Conservation (phyloP, 495 filamentous ascomycete genomes). For the Cenococcum geophilum region DNA sequence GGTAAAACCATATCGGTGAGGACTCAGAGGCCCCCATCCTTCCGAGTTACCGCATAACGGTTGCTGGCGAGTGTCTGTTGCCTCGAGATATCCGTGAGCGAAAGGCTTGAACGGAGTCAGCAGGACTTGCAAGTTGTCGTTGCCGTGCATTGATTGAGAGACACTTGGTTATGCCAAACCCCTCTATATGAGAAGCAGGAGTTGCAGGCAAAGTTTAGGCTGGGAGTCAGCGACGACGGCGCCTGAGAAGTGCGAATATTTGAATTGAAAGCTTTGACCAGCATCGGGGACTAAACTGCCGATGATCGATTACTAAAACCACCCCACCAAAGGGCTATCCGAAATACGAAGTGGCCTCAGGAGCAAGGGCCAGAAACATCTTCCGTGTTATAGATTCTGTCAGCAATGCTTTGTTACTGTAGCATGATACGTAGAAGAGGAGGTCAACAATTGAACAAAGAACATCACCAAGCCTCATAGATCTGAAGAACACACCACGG, state of each 20-base stretch:
- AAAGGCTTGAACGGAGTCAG: slow-evolving; percentile 20
- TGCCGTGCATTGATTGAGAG: slow-evolving; percentile 21
- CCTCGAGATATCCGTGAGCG: slow-evolving; percentile 33
- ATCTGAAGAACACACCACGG: too few species aligned
- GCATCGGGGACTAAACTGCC: too few species aligned
- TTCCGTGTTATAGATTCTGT: too few species aligned
- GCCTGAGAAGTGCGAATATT: not conserved
- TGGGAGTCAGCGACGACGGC: not conserved
- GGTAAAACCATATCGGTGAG: slow-evolving; percentile 80
- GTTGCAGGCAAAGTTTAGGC: not conserved
- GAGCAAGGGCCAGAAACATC: too few species aligned
- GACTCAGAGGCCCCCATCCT: slow-evolving; percentile 92
- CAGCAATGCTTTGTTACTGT: too few species aligned
- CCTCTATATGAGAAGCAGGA: slow-evolving; percentile 12
- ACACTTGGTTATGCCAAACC: slow-evolving; percentile 1
- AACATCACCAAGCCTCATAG: too few species aligned
- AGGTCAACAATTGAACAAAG: too few species aligned
- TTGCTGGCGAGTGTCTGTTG: slow-evolving; percentile 40
- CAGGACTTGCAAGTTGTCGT: slow-evolving; percentile 17
- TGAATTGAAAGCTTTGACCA: too few species aligned
- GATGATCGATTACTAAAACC: too few species aligned
- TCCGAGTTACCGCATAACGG: slow-evolving; percentile 79
- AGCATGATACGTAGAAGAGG: too few species aligned
- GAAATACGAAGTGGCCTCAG: too few species aligned
- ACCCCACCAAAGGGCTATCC: too few species aligned